phyloP scores from a whole-genome alignment of 805 yeast species.

The Candida methanosorbosa region DNA sequence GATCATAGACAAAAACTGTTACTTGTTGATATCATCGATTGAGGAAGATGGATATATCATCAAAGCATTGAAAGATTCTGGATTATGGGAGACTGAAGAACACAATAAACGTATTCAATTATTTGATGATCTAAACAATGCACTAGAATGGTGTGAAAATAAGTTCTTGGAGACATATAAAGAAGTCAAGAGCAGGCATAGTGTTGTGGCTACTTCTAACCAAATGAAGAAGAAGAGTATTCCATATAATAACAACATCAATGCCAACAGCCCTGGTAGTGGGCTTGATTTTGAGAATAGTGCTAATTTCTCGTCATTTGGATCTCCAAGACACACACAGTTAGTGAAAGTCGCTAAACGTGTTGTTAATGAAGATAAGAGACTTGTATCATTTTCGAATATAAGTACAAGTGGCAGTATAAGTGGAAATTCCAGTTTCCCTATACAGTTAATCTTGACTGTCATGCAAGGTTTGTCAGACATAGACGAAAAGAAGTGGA shows the following conservation, averaged over 20 bases:
- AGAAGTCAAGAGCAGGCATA: too few species aligned
- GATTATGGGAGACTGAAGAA: slow-evolving; percentile 53
- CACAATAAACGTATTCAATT: slow-evolving; percentile 43
- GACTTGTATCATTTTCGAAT: not conserved
- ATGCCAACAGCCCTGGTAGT: not conserved
- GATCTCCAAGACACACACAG: slow-evolving; percentile 47
- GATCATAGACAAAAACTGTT: slow-evolving; percentile 58
- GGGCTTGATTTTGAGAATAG: too few species aligned
- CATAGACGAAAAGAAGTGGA: slow-evolving; percentile 53
- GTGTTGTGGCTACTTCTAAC: not conserved
- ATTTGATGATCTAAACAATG: slow-evolving; percentile 74
- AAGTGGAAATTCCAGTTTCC: slow-evolving; percentile 15
- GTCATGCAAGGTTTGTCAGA: slow-evolving; percentile 53
- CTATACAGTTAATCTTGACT: slow-evolving; percentile 56
- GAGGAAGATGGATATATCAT: slow-evolving; percentile 56
- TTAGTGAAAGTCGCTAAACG: slow-evolving; percentile 44
- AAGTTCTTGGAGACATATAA: slow-evolving; percentile 64
- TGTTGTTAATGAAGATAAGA: slow-evolving; percentile 30
- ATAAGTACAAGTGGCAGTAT: not conserved
- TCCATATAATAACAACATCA: not conserved
- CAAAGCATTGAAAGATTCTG: slow-evolving; percentile 72
- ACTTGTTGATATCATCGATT: slow-evolving; percentile 73
- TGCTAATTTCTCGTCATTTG: slow-evolving; percentile 19
- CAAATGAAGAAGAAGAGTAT: too few species aligned
- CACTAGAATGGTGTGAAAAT: slow-evolving; percentile 96